Conservation (phyloP, 306 rosid genomes). For the Acacia crassicarpa region DNA sequence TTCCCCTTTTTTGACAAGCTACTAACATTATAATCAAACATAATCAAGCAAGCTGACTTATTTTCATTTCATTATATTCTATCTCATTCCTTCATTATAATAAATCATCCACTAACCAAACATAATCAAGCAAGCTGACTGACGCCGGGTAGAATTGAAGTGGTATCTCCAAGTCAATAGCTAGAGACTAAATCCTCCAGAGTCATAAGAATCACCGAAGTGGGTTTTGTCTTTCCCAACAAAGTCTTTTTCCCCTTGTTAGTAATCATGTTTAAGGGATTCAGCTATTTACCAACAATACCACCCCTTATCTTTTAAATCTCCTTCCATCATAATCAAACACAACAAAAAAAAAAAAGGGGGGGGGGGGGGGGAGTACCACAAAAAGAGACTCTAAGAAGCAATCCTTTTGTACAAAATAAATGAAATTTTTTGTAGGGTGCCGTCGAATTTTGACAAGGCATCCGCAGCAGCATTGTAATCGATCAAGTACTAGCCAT, state of each 20-base stretch:
- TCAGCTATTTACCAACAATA: too few species aligned
- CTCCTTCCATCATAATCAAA: neutral
- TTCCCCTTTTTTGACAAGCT: too few species aligned
- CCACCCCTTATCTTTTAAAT: too few species aligned
- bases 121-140: neutral
- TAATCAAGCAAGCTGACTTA: too few species aligned
- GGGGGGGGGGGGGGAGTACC: too few species aligned
- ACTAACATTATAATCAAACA: too few species aligned
- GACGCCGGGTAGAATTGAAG: too few species aligned
- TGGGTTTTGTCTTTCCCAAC: too few species aligned
- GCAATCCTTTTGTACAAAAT: neutral
- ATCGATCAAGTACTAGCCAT: neutral
- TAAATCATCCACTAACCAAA: neutral
- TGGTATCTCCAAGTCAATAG: rapidly evolving
- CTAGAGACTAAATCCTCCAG: too few species aligned
- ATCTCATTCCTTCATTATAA: neutral
- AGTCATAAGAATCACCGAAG: rapidly evolving
- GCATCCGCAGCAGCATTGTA: neutral
- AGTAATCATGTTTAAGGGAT: too few species aligned
- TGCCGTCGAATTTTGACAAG: neutral
- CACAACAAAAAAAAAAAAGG: neutral
- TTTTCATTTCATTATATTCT: neutral
- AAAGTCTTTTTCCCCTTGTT: too few species aligned
- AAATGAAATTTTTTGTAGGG: neutral
- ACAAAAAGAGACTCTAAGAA: neutral